Percentiles rank a stretch among this genome's conserved stretches.
Evolutionary conservation across 257 asterid genomes (phyloP).

Genomic region (Scutellaria minor): DNA sequence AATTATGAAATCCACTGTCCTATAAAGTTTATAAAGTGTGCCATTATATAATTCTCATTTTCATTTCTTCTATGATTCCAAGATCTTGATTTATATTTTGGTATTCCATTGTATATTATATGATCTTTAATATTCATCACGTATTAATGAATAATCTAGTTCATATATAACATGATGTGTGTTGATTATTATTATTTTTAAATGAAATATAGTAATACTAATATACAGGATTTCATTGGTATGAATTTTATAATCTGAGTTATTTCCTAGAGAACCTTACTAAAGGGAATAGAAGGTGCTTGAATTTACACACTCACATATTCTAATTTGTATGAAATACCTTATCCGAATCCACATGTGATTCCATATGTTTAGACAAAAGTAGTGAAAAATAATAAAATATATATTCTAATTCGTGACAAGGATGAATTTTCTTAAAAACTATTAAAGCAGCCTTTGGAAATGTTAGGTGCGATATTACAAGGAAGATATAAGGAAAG

Average conservation of each 20-base stretch:
- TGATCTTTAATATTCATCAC: no score
- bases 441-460: constrained; percentile 17
- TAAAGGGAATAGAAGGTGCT: not conserved
- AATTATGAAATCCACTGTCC: constrained; percentile 38
- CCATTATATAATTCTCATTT: not conserved
- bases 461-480: not conserved
- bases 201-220: no score
- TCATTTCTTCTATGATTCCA: no score
- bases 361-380: no score
- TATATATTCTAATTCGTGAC: not conserved
- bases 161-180: no score
- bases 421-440: not conserved
- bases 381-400: not conserved
- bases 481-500: constrained; percentile 26
- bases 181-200: no score
- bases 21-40: not conserved
- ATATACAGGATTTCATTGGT: no score
- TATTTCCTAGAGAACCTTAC: no score
- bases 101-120: no score
- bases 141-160: no score
- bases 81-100: no score
- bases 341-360: constrained; percentile 12
- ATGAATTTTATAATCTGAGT: no score
- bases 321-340: not conserved
- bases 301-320: not conserved